Base-by-base conservation (phyloP, 352 stramenopile species). In the Globisporangium okanoganense region DNA sequence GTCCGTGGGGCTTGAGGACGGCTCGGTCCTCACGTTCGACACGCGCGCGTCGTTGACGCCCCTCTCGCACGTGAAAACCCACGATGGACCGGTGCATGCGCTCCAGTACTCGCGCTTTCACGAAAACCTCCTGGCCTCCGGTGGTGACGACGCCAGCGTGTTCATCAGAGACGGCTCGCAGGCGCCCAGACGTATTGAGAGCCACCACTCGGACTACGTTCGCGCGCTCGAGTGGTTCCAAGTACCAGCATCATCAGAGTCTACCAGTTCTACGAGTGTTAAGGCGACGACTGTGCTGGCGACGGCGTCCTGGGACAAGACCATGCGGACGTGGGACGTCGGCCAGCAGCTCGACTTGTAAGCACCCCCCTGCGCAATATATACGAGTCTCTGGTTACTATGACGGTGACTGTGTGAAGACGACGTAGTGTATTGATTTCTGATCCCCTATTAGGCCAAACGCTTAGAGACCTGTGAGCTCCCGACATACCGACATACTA, bases 231-330 rank as follows among this genome's bases (percentile, higher is more conserved):
- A 75, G 25, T 94, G 85, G 85, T 78, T 81, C 41, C 65, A 78
- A 45, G 35, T 63, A 22, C 8, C 61, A 18, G 48, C 70, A 18
- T 29, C 8, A 18, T 40, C 7, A 27, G 18, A 57, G 64, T 9
- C 50, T 65, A 36, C 43, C 55, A 16, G 10, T 29, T 31, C 24
- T 33, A 35, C 45, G 5, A 14, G 18, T 8, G 40, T 9, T 7
- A 24, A 25, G 40, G 40, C 22, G 43, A 66, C 9, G 7, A 67
- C 71, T 2, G 29, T 75, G 33, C 66, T 90, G 4, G 69, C 66
- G 13, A 85, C 75, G 0, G 83, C 79, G 9, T 82, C 76, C 0
- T 93, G 81, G 79, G 84, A 93, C 56, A 78, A 85, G 65, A 82
- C 33, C 22, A 59, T 92, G 56, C 74, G 72, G 25, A 62, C 64